Evolutionary conservation across 345 rosid species (phyloP).

Genomic region (Pugionium cornutum): DNA sequence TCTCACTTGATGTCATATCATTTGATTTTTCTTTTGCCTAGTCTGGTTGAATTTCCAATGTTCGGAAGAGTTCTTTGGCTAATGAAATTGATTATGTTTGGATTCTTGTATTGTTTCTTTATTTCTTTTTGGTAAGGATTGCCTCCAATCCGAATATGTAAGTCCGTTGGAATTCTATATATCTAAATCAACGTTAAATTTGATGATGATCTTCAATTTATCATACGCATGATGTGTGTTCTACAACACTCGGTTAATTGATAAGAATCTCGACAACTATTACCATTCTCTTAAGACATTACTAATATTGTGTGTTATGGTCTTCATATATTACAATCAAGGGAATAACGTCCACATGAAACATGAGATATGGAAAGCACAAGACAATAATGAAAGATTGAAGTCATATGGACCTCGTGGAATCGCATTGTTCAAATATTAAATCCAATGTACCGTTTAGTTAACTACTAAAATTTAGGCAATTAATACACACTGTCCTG

Average conservation of each 20-base stretch:
- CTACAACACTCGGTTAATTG: not conserved
- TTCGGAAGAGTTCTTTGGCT: conserved; percentile 5
- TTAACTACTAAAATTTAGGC: too few species aligned
- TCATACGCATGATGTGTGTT: not conserved
- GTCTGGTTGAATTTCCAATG: not conserved
- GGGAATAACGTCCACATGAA: too few species aligned
- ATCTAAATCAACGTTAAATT: not conserved
- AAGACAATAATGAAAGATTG: too few species aligned
- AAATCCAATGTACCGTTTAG: too few species aligned
- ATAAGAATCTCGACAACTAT: not conserved
- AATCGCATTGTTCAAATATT: too few species aligned
- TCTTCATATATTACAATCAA: too few species aligned
- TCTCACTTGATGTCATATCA: not conserved
- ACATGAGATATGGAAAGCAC: too few species aligned
- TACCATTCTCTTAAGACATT: too few species aligned
- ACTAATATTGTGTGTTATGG: too few species aligned
- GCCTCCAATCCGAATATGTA: not conserved
- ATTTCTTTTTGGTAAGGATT: not conserved
- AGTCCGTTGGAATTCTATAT: conserved; percentile 8
- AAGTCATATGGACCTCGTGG: too few species aligned
- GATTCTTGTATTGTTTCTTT: not conserved
- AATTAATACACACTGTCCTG: too few species aligned
- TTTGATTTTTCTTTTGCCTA: not conserved
- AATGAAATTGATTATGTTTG: conserved; percentile 6
- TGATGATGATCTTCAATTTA: not conserved